phyloP scores from a whole-genome alignment of 306 rosid genomes.

The Ceratonia siliqua region DNA sequence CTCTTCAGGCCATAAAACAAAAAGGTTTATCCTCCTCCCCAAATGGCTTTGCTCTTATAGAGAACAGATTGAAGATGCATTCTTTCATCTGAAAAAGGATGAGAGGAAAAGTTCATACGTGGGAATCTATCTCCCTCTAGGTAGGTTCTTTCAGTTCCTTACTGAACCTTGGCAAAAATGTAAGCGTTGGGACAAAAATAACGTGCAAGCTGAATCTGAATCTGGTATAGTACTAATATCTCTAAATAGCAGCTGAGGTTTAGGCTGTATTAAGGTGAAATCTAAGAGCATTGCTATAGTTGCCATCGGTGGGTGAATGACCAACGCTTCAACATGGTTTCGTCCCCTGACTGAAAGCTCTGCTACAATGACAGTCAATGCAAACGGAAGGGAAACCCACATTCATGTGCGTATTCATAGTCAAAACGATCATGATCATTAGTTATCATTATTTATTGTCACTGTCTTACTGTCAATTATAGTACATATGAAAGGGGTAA shows the following conservation, averaged over 20 bases:
- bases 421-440: constrained; percentile 20
- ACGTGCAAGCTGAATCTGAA: neutral
- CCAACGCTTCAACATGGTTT: neutral
- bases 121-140: no score
- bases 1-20: neutral
- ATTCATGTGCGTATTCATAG: neutral
- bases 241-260: neutral
- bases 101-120: neutral
- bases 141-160: no score
- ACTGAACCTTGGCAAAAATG: no score
- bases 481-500: constrained; percentile 25
- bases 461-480: constrained; percentile 23
- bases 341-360: neutral
- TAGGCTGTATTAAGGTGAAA: neutral
- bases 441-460: constrained; percentile 20
- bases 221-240: neutral
- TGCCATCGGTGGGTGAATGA: neutral
- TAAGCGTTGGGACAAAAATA: no score
- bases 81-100: neutral
- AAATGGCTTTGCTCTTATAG: neutral
- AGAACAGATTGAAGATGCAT: neutral
- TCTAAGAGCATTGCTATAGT: no score
- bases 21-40: neutral
- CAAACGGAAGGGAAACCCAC: neutral
- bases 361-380: neutral